Evolutionary conservation across 1,139 yeast genomes (phyloP), one percentile per base, ranked within the genome.

Genomic region (Kazachstania sp.): DNA sequence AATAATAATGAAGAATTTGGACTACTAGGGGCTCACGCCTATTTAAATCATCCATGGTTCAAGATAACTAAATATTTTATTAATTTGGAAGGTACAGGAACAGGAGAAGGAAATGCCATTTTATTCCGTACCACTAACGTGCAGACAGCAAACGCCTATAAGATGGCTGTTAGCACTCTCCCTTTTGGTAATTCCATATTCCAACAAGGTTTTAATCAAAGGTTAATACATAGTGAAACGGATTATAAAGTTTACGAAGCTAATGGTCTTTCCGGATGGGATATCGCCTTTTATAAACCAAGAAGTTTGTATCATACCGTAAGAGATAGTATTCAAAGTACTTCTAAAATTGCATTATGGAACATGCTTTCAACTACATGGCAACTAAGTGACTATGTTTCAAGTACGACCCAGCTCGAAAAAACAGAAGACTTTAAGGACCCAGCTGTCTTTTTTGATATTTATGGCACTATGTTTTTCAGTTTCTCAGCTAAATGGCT

Each of bases 1-100:
- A 90, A 90, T 66, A 86, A 88, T 64, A 78, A 88, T 60, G 97
- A 90, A 63, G 97, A 90, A 61, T 85, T 86, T 66, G 96, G 96
- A 0, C 71, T 90, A 41, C 70, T 81, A 46, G 97, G 97, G 2
- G 95, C 97, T 0, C 74, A 75, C 45, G 77, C 86, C 0, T 88
- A 87, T 60, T 69, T 85, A 49, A 62, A 71, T 35, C 95, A 88
- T 61, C 82, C 85, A 15, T 87, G 95, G 95, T 73, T 78, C 30
- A 66, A 74, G 44, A 67, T 75, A 15, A 79, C 84, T 3, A 72
- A 72, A 40, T 83, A 77, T 54, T 85, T 90, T 54, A 72, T 90
- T 56, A 90, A 90, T 61, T 70, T 90, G 53, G 97, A 90, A 70
- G 97, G 97, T 15, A 86, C 96, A 0, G 97, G 97, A 2, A 86